Evolutionary conservation across 805 yeast species (phyloP).

Genomic region (Kuraishia molischiana): DNA sequence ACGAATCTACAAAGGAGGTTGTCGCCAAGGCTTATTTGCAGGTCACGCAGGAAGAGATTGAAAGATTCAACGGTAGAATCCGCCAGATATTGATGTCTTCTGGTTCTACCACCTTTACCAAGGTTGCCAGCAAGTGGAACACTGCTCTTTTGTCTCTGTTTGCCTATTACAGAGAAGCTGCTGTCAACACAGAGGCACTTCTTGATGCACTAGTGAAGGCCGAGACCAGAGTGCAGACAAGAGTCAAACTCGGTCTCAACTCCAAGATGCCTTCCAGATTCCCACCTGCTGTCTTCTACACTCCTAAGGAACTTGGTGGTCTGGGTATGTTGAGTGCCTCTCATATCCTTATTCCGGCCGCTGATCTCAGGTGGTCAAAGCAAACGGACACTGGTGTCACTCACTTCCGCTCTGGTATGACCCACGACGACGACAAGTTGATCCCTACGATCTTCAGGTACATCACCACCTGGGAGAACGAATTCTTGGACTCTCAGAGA

Average conservation of each 20-base stretch:
- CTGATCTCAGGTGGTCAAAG: conserved; percentile 83
- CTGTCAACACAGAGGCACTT: conserved; percentile 67
- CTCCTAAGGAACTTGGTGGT: conserved; percentile 97
- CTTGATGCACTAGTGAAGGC: conserved; percentile 79
- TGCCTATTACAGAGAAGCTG: conserved; percentile 90
- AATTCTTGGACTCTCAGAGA: conserved; percentile 84
- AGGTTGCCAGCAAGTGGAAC: conserved; percentile 93
- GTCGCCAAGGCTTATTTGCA: conserved; percentile 83
- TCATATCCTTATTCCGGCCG: conserved; percentile 88
- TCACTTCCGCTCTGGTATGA: conserved; percentile 91
- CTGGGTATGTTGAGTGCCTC: conserved; percentile 97
- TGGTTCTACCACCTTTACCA: conserved; percentile 92
- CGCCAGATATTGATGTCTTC: conserved; percentile 90
- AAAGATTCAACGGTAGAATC: conserved; percentile 71
- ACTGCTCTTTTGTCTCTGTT: conserved; percentile 80
- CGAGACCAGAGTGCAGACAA: conserved; percentile 87
- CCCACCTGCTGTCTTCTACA: conserved; percentile 97
- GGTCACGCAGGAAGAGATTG: conserved; percentile 75
- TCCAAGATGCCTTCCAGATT: conserved; percentile 98
- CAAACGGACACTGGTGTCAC: conserved; percentile 94
- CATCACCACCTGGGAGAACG: conserved; percentile 94
- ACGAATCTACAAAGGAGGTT: conserved; percentile 66
- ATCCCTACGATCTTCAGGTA: conserved; percentile 94
- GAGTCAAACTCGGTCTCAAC: conserved; percentile 89
- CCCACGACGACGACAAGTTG: conserved; percentile 64